Conservation (phyloP, 495 filamentous ascomycete species). For the Neurospora sp. region DNA sequence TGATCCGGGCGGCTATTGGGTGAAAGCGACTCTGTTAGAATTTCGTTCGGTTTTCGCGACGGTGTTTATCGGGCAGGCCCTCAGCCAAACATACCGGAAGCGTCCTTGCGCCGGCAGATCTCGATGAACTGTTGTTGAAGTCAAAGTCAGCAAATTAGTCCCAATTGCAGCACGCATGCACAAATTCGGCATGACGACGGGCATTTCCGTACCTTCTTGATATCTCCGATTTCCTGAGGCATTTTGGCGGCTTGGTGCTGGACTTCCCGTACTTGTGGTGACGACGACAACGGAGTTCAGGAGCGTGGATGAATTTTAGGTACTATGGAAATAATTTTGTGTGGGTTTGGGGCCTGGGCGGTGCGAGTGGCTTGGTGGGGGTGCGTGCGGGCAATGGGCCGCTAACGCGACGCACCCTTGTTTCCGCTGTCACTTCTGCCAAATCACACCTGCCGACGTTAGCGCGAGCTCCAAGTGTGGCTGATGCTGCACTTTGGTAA, state of each 20-base stretch:
- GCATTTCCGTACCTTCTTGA: constrained; percentile 58
- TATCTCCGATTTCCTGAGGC: constrained; percentile 96
- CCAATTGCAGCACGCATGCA: neutral
- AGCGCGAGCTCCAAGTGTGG: constrained; percentile 1
- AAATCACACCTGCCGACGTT: neutral
- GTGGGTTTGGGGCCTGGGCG: constrained; percentile 16
- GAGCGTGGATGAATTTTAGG: constrained; percentile 19
- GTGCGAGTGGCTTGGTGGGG: constrained; percentile 2
- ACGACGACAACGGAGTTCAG: constrained; percentile 19
- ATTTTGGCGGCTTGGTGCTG: constrained; percentile 49
- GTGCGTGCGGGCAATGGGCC: neutral
- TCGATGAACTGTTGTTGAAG: constrained; percentile 75
- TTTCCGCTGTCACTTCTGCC: neutral
- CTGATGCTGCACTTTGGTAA: constrained; percentile 3
- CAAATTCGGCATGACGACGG: neutral
- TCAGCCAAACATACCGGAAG: constrained; percentile 62
- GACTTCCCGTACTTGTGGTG: constrained; percentile 17
- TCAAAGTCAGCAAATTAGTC: constrained; percentile 18
- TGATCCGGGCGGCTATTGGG: constrained; percentile 79
- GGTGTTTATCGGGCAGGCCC: constrained; percentile 1
- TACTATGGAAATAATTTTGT: constrained; percentile 21
- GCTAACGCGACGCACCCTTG: neutral
- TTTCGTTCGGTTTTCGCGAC: constrained; percentile 1
- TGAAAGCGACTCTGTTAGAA: constrained; percentile 27
- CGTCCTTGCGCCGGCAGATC: constrained; percentile 98